Evolutionary conservation across 495 filamentous ascomycete genomes (phyloP).

Genomic region (Rhizodiscina lignyota): DNA sequence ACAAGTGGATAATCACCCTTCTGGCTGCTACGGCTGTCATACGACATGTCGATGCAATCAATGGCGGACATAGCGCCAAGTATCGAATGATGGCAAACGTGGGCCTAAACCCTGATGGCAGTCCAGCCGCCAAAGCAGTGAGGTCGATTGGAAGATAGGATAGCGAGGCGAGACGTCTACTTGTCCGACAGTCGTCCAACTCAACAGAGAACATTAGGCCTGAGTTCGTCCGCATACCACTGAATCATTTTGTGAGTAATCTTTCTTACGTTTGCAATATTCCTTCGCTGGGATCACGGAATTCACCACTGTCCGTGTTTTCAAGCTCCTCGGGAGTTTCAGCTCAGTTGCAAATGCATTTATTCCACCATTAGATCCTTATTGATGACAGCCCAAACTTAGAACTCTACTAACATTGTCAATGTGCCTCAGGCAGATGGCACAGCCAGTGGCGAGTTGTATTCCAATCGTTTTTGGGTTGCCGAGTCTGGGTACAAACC

Average conservation of each 20-base stretch:
- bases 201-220: neutral
- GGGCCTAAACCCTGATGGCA: neutral
- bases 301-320: too few species aligned
- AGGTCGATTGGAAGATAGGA: neutral
- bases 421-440: too few species aligned
- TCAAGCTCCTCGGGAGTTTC: too few species aligned
- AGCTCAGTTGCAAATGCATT: too few species aligned
- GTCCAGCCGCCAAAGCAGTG: neutral
- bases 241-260: slow-evolving; percentile 1
- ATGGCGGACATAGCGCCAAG: neutral
- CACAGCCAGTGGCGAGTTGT: slow-evolving; percentile 16
- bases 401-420: too few species aligned
- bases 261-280: too few species aligned
- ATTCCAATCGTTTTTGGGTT: slow-evolving; percentile 40
- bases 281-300: too few species aligned
- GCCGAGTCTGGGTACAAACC: slow-evolving; percentile 28
- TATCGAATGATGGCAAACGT: neutral
- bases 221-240: neutral
- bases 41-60: too few species aligned
- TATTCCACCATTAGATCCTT: too few species aligned
- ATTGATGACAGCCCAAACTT: too few species aligned
- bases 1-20: too few species aligned
- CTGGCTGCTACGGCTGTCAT: too few species aligned
- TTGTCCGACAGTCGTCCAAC: neutral
- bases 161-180: neutral